These are phyloP conservation scores for Pseudozyma pruni DNA, from an alignment of 1,284 basidiomycete genomes.

Conservation along the genomic window DNA sequence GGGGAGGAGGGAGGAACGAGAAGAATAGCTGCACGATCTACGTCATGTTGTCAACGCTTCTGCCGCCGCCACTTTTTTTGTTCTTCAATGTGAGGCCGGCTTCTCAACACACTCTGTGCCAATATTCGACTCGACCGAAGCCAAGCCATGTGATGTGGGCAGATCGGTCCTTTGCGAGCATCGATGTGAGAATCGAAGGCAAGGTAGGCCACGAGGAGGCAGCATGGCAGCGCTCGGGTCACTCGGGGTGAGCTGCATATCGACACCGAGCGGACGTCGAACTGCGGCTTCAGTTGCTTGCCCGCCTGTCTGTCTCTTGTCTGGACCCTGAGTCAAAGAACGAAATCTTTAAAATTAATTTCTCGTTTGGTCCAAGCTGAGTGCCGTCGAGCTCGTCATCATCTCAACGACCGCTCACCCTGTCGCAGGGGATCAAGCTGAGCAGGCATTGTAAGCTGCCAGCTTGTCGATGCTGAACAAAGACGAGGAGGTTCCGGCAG, in stretches of 20 bases:
- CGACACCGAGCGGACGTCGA: constrained; percentile 8
- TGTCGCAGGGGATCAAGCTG: too few relatives aligned
- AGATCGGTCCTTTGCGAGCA: background rate
- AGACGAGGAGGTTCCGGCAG: too few relatives aligned
- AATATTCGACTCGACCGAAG: too few relatives aligned
- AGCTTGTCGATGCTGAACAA: too few relatives aligned
- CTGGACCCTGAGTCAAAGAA: constrained; percentile 9
- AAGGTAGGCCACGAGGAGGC: background rate
- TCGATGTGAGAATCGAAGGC: too few relatives aligned
- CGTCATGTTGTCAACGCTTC: constrained; percentile 18
- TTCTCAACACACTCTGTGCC: background rate
- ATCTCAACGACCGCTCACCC: too few relatives aligned
- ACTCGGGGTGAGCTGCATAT: constrained; percentile 31
- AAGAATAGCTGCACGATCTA: constrained; percentile 13
- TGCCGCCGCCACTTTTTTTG: background rate
- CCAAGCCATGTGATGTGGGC: too few relatives aligned
- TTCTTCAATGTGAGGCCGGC: background rate
- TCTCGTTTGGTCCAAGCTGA: background rate
- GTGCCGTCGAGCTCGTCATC: too few relatives aligned
- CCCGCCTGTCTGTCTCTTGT: background rate
- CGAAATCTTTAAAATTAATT: background rate
- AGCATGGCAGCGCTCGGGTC: constrained; percentile 21
- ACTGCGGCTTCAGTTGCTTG: too few relatives aligned
- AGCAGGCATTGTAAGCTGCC: too few relatives aligned
- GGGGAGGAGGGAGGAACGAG: too few relatives aligned